phyloP scores from a whole-genome alignment of 441 rosid genomes.

The Pelargonium citronellum region DNA sequence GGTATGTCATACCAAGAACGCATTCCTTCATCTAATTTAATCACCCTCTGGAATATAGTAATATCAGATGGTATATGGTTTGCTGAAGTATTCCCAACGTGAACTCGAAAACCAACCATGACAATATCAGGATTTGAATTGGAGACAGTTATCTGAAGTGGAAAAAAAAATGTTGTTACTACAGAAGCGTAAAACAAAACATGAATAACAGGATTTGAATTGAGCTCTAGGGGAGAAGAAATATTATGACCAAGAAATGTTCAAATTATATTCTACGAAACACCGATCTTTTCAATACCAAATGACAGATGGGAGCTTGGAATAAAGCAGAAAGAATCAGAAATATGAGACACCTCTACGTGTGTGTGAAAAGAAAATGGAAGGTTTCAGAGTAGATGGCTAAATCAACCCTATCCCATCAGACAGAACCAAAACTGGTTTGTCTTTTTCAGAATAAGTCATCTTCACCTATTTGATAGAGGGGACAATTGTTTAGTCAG shows the following conservation, averaged over 20 bases:
- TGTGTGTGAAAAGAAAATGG: too few species aligned
- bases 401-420: background rate
- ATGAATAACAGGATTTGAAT: slow-evolving; percentile 6
- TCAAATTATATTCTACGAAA: background rate
- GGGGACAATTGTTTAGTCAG: slow-evolving; percentile 1
- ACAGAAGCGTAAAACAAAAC: background rate
- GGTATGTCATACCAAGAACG: slow-evolving; percentile 99
- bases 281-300: background rate
- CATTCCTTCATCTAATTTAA: slow-evolving; percentile 98
- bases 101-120: slow-evolving; percentile 97
- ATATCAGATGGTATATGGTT: slow-evolving; percentile 94
- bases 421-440: slow-evolving; percentile 1
- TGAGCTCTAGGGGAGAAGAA: background rate
- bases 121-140: slow-evolving; percentile 96
- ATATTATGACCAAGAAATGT: background rate
- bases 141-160: slow-evolving; percentile 73
- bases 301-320: background rate
- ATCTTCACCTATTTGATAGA: background rate
- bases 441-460: slow-evolving; percentile 1
- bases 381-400: too few species aligned
- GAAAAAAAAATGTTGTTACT: slow-evolving; percentile 18
- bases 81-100: slow-evolving; percentile 90
- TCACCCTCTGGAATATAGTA: slow-evolving; percentile 82
- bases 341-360: background rate
- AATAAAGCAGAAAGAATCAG: slow-evolving; percentile 1